Base-by-base conservation (phyloP, 1,139 yeast species). In the Yamadazyma mexicana region DNA sequence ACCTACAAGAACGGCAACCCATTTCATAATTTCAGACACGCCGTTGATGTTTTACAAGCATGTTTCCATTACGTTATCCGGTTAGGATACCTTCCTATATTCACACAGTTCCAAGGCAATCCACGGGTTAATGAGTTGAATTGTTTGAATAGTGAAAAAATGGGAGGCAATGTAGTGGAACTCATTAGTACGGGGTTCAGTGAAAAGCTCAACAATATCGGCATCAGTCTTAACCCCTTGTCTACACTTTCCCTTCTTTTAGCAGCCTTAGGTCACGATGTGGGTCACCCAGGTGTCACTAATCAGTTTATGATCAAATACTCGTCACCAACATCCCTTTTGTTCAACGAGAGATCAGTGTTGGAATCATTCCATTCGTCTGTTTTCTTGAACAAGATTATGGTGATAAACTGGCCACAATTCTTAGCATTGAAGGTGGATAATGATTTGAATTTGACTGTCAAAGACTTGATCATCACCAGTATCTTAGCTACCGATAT, bases 201-300 rank as follows among this genome's bases (percentile, higher is more conserved):
- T 6, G 38, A 31, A 15, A 35, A 34, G 12, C 10, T 10, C 15
- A n/a, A 10, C 18, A 37, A 38, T 24, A 40, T 40, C 30, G 47
- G 40, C 25, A 49, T 54, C 12, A 48, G 61, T 35, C 55, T 77
- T 30, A 64, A 62, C 37, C 71, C 80, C 1, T 48, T 71, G 17
- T 83, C 81, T 53, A 68, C 77, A 1, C 62, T 82, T 33, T 78
- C 82, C 0, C 64, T 88, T 20, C 70, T 87, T 32, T 71, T 89
- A 17, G 87, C 96, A 1, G 95, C 96, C 1, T 66, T 91, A 36
- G 98, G 98, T 35, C 98, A 92, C 62, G 98, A 92, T 61, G 82
- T 87, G 24, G 96, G 96, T 16, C 98, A 92, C 60, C 98, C 98
- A 0, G 98, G 98, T 1, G 82, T 89, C 15, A 88, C 95, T 10